Conservation (phyloP, 768 basidiomycete genomes). For the Mycena olivaceomarginata region DNA sequence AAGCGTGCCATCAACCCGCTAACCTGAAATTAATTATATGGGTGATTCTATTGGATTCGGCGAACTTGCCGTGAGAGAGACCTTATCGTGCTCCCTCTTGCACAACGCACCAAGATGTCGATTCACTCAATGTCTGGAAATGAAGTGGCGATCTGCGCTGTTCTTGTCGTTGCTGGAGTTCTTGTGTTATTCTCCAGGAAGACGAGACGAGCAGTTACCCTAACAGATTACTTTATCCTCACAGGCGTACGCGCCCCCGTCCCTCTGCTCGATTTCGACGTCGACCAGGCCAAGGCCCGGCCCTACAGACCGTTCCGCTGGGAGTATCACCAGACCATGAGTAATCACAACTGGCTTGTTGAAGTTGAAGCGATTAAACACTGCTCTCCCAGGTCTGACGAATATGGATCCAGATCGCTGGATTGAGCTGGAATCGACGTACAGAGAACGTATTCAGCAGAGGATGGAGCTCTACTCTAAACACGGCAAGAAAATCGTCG, state of each 20-base stretch:
- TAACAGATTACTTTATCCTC: slow-evolving; percentile 62
- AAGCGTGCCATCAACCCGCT: neutral
- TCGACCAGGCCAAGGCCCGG: slow-evolving; percentile 64
- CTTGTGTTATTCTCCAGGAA: neutral
- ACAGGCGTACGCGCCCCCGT: slow-evolving; percentile 66
- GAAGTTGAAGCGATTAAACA: neutral
- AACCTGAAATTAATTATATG: too few species aligned
- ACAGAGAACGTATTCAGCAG: slow-evolving; percentile 64
- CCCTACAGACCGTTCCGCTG: slow-evolving; percentile 76
- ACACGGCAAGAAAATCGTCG: slow-evolving; percentile 64
- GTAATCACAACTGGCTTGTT: slow-evolving; percentile 47
- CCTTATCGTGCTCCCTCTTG: neutral
- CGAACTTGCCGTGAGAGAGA: neutral
- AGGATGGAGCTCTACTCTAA: slow-evolving; percentile 60
- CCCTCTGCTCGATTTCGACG: slow-evolving; percentile 64
- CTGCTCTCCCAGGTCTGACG: slow-evolving; percentile 59
- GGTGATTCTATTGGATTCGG: too few species aligned
- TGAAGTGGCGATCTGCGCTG: slow-evolving; percentile 1
- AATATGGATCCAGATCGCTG: slow-evolving; percentile 72
- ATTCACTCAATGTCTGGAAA: neutral
- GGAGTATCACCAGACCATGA: slow-evolving; percentile 75
- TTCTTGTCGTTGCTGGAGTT: slow-evolving; percentile 17
- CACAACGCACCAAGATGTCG: slow-evolving; percentile 5
- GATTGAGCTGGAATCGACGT: slow-evolving; percentile 75
- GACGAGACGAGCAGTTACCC: neutral